Evolutionary conservation across 768 basidiomycete species (phyloP), one percentile per base, ranked within the genome.

Genomic region (Pleurotus sapidus): DNA sequence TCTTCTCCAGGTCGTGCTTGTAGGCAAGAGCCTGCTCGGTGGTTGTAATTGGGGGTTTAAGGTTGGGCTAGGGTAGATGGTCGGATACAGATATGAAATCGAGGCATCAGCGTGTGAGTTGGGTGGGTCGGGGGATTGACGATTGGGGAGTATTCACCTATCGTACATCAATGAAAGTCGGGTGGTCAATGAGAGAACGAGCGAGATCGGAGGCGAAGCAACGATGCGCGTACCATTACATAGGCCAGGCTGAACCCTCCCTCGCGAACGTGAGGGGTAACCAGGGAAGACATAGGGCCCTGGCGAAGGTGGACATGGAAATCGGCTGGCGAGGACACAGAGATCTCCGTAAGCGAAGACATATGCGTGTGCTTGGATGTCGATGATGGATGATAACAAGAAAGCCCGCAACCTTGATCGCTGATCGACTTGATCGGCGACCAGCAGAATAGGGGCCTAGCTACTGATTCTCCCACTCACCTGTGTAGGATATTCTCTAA

Each of bases 301-400:
- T 98, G 93, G 42, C 97, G 86, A 25, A 99, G 85, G 71, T 99
- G 96, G 63, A 98, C 95, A 76, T 99, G 97, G 67, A 97, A 96
- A 76, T 95, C 93, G 30, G 91, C 89, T 14, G 93, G 92, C 1
- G 89, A 84, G 12, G 72, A 60, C 40, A 88, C 69, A 11, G 75
- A 67, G 61, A 86, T 73, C 38, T 39, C 39, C 20, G 34, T 38
- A 34, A 34, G 30, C 30, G 30, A 11, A 20, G 27, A 18, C 51
- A 54, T 54, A 42, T 40, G 5, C 27, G 8, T 34, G 34, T 20
- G 6, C 17, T 15, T 15, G 5, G 24, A 42, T 20, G 46, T 15
- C 1, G 24, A 42, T 20, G 46, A 20, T 48, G 38, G 7, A 24
- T 38, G 42, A 14, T 23, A 11, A 45, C n/a, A 23, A 45, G 42